A percentile compares a stretch with the other conserved stretches of the same genome.
Conservation (phyloP, 225 moss, liverwort and hornwort species). For the Polytrichum formosum region DNA sequence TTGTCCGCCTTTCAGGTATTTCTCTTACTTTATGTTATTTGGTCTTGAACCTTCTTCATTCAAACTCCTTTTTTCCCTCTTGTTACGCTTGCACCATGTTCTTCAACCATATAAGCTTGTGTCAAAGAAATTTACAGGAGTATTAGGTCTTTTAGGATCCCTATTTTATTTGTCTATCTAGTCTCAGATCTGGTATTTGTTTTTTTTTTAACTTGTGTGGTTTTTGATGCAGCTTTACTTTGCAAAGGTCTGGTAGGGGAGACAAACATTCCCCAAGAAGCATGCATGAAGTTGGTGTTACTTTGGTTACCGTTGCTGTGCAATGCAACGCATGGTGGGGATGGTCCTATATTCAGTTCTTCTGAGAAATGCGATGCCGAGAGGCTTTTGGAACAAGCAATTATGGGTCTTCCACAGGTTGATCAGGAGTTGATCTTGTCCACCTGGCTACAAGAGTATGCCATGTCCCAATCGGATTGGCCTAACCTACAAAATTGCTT, state of each 20-base stretch:
- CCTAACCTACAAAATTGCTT: constrained; percentile 79
- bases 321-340: constrained; percentile 80
- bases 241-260: constrained; percentile 35
- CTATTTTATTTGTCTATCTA: too few species aligned
- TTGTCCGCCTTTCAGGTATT: constrained; percentile 65
- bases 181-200: too few species aligned
- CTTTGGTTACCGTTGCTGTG: constrained; percentile 82
- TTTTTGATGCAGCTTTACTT: constrained; percentile 38
- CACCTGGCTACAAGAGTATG: constrained; percentile 78
- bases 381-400: constrained; percentile 45
- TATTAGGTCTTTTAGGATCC: too few species aligned
- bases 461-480: constrained; percentile 75
- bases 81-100: not conserved
- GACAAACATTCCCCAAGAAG: constrained; percentile 36
- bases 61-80: not conserved
- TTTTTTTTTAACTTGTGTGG: too few species aligned
- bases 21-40: not conserved
- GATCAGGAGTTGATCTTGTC: constrained; percentile 76
- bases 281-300: constrained; percentile 56
- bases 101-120: too few species aligned
- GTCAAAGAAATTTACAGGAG: too few species aligned
- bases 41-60: not conserved
- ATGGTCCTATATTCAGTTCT: constrained; percentile 72
- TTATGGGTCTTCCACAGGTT: constrained; percentile 43
- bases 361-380: constrained; percentile 57